Base-by-base conservation (phyloP, 345 rosid genomes). In the Xanthoceras sorbifolium region DNA sequence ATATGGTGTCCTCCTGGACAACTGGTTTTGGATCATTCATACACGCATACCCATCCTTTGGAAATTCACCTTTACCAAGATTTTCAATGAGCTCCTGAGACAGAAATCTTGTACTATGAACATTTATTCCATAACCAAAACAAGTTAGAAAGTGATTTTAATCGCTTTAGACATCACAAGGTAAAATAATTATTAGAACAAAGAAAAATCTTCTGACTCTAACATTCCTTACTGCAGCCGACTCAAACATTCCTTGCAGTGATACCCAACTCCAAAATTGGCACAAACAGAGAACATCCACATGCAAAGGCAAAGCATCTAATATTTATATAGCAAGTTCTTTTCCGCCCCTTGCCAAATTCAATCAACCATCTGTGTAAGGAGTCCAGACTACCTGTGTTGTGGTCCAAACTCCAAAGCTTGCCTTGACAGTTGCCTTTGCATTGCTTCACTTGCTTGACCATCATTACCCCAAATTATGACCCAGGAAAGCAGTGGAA, bases 71-170 rank as follows among this genome's bases (percentile, higher is more conserved):
- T 80, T 93, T 90, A 90, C 61, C 78, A 31, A 95, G 82, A 62
- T 86, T 95, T 84, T 89, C 93, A 72, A 93, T 79, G 34, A 95
- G 85, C 86, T 95, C 99, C 97, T 91, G 85, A 68, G 48, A 65
- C 42, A 80, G 29, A 55, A 81, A 82, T 65, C 40, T 29, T 55
- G 54, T 76, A 62, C 75, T 67, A 60, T 36, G 46, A 79, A 69
- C 75, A 72, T 26, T 48, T 28, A 25, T 50, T 60, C 40, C 25
- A 4, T 5, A 3, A 15, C 22, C 22, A 54, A 18, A 15, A 54
- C 55, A 11, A 11, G 20, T 50, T 1, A 11, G 20, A 11, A 50
- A 50, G 55, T 11, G 55, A 50, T 50, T 14, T 50, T 50, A 17
- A 11, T 10, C 17, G 20, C 22, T 52, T 18, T 52, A 52, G 59